These are phyloP conservation scores for Brassica incana DNA, from an alignment of 345 rosid genomes.

Conservation along the genomic window DNA sequence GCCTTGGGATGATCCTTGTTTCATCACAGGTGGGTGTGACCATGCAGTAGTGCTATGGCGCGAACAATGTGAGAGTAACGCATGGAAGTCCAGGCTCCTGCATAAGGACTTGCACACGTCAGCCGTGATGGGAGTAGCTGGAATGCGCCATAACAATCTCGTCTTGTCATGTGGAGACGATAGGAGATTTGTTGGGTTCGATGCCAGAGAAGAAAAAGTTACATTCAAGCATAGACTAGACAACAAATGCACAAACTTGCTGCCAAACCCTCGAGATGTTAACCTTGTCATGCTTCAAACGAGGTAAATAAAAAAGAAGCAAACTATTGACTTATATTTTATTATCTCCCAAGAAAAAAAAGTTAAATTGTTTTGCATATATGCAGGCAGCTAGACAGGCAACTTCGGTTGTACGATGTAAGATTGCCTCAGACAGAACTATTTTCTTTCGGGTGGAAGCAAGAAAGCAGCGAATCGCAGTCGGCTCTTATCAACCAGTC, in stretches of 20 bases:
- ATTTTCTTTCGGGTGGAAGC: constrained; percentile 42
- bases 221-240: constrained; percentile 37
- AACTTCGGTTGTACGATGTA: constrained; percentile 37
- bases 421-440: constrained; percentile 42
- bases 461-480: constrained; percentile 41
- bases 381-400: constrained; percentile 41
- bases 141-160: constrained; percentile 37
- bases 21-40: constrained; percentile 43
- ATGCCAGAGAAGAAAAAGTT: constrained; percentile 30
- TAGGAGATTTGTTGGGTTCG: constrained; percentile 40
- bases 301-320: constrained; percentile 22
- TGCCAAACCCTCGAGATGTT: constrained; percentile 37
- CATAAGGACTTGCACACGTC: constrained; percentile 39
- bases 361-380: background rate
- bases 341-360: constrained; percentile 10
- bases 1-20: constrained; percentile 43
- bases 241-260: constrained; percentile 38
- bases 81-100: constrained; percentile 29
- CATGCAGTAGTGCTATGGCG: constrained; percentile 43
- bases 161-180: constrained; percentile 44
- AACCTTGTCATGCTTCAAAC: constrained; percentile 43
- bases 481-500: constrained; percentile 40
- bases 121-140: constrained; percentile 43
- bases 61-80: constrained; percentile 10
- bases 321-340: constrained; percentile 1